Evolutionary conservation across 768 basidiomycete species (phyloP).

Genomic region (Sutorius australiensis): DNA sequence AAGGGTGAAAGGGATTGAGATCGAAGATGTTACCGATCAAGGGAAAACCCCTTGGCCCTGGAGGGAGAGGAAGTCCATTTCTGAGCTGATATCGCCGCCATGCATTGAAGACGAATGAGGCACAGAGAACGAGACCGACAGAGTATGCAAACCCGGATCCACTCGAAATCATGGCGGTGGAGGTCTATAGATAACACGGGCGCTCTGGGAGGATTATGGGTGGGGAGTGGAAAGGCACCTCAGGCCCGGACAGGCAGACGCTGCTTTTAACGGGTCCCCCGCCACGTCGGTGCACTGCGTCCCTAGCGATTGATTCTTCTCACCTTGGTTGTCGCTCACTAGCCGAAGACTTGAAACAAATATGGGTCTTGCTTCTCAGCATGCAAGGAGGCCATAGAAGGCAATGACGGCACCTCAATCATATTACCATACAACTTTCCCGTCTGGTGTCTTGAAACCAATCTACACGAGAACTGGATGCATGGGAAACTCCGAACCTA

Average conservation of each 20-base stretch:
- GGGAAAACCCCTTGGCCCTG: conserved; percentile 49
- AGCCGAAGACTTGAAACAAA: background rate
- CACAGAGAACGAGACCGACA: conserved; percentile 3
- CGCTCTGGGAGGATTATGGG: background rate
- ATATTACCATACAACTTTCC: background rate
- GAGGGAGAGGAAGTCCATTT: conserved; percentile 36
- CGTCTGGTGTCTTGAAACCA: background rate
- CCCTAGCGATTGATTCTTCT: background rate
- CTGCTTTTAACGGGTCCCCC: background rate
- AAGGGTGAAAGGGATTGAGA: conserved; percentile 22
- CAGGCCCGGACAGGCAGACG: background rate
- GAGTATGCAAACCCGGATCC: conserved; percentile 3
- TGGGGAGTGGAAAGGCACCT: background rate
- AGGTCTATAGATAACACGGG: background rate
- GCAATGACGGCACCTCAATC: background rate
- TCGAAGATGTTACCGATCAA: conserved; percentile 24
- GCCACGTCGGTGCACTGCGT: background rate
- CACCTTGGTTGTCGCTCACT: background rate
- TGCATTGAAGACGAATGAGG: background rate
- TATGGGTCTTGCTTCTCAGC: background rate
- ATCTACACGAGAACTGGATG: background rate
- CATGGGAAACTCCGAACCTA: background rate
- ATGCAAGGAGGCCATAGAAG: background rate
- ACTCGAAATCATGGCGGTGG: background rate
- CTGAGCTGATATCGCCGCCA: conserved; percentile 17